These are phyloP conservation scores for Excoecaria cochinchinensis DNA, from an alignment of 345 rosid genomes.

Conservation along the genomic window DNA sequence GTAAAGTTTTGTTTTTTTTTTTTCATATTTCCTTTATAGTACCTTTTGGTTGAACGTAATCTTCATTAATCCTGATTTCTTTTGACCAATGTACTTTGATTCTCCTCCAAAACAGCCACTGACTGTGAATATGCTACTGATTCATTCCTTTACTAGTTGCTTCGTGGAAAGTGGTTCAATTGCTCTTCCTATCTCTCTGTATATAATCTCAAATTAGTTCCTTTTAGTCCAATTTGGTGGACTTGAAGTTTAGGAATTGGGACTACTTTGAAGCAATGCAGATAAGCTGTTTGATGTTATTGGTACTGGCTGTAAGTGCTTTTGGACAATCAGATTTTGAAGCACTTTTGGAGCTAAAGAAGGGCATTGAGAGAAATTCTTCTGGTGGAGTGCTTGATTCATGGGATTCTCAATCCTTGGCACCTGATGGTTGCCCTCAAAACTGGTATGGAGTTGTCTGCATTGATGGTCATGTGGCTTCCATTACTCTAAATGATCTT, in stretches of 20 bases:
- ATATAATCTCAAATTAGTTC: background rate
- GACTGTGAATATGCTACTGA: background rate
- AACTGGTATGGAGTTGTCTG: constrained; percentile 82
- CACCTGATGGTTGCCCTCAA: constrained; percentile 65
- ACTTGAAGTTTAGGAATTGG: constrained; percentile 6
- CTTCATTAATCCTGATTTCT: background rate
- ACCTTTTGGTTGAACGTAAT: background rate
- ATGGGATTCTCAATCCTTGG: constrained; percentile 63
- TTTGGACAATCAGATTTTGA: constrained; percentile 64
- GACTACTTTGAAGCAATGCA: constrained; percentile 53
- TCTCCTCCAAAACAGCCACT: background rate
- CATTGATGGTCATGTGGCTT: constrained; percentile 52
- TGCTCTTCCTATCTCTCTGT: background rate
- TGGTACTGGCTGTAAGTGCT: constrained; percentile 39
- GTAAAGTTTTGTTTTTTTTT: background rate
- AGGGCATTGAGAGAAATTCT: constrained; percentile 60
- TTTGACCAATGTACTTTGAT: background rate
- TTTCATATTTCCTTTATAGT: background rate
- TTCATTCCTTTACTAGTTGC: background rate
- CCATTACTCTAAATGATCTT: constrained; percentile 54
- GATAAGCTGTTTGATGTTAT: constrained; percentile 40
- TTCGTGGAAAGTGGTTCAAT: background rate
- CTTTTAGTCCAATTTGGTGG: background rate
- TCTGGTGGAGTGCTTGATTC: constrained; percentile 55
- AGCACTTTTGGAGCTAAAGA: constrained; percentile 73